A percentile compares a stretch with the other conserved stretches of the same genome.
Evolutionary conservation across 1,139 yeast genomes (phyloP).

Genomic region (Suhomyces choctaworum): DNA sequence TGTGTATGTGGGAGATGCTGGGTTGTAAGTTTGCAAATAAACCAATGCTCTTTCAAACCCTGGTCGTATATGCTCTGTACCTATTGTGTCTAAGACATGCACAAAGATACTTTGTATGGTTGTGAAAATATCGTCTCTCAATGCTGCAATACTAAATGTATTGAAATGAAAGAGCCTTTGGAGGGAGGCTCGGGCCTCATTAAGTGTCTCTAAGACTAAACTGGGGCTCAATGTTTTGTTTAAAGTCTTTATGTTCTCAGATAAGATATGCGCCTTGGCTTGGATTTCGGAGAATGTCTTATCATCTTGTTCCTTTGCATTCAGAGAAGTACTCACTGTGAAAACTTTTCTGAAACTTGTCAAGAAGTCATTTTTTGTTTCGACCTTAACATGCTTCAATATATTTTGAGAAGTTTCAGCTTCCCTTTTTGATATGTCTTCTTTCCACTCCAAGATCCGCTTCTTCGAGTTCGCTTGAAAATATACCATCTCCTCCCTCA

Average conservation of each 20-base stretch:
- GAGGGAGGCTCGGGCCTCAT: conserved; percentile 40
- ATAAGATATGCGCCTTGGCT: conserved; percentile 45
- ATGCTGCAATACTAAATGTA: conserved; percentile 34
- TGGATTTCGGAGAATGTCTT: conserved; percentile 41
- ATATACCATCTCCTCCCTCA: conserved; percentile 42
- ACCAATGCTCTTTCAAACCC: conserved; percentile 83
- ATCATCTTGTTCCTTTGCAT: conserved; percentile 17
- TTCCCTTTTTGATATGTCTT: conserved; percentile 36
- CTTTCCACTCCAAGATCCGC: conserved; percentile 38
- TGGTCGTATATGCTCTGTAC: conserved; percentile 67
- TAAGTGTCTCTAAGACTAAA: conserved; percentile 38
- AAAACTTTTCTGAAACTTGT: conserved; percentile 65
- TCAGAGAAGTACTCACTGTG: conserved; percentile 34
- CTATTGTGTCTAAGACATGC: conserved; percentile 62
- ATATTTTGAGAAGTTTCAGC: conserved; percentile 43
- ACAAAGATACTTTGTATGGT: conserved; percentile 63
- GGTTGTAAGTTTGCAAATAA: conserved; percentile 70
- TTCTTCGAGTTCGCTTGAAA: conserved; percentile 30
- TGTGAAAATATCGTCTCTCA: conserved; percentile 32
- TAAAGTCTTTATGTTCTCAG: conserved; percentile 45
- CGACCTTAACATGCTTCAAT: conserved; percentile 41
- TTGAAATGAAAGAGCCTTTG: conserved; percentile 36
- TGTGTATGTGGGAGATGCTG: conserved; percentile 35
- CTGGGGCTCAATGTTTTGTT: conserved; percentile 44
- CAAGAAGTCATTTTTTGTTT: conserved; percentile 48